Conservation (phyloP, 495 filamentous ascomycete species). For the Trypethelium eluteriae region DNA sequence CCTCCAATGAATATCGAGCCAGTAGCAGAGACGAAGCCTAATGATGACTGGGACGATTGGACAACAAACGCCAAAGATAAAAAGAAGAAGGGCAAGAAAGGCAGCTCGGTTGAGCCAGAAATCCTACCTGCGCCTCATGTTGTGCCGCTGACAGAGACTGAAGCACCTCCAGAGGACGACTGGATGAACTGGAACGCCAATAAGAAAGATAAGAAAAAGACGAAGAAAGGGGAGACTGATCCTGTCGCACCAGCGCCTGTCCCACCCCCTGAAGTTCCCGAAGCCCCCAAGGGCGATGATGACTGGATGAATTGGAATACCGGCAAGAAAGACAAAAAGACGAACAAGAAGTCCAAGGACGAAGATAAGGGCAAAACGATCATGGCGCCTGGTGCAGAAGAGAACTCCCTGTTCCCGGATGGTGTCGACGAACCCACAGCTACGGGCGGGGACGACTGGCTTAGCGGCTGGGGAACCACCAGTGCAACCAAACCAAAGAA, state of each 20-base stretch:
- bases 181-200: slow-evolving; percentile 21
- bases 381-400: slow-evolving; percentile 13
- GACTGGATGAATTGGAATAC: slow-evolving; percentile 22
- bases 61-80: slow-evolving; percentile 16
- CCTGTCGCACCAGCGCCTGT: slow-evolving; percentile 23
- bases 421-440: slow-evolving; percentile 33
- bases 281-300: slow-evolving; percentile 14
- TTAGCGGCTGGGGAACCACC: slow-evolving; percentile 19
- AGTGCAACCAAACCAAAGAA: slow-evolving; percentile 40
- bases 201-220: slow-evolving; percentile 39
- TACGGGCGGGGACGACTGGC: slow-evolving; percentile 29
- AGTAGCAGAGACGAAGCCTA: neutral
- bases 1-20: neutral
- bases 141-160: slow-evolving; percentile 18
- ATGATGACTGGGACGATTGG: neutral
- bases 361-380: slow-evolving; percentile 19
- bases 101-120: slow-evolving; percentile 7
- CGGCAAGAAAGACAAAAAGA: slow-evolving; percentile 30
- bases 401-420: slow-evolving; percentile 27
- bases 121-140: slow-evolving; percentile 17
- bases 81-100: slow-evolving; percentile 32
- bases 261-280: slow-evolving; percentile 21
- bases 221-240: slow-evolving; percentile 27
- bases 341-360: slow-evolving; percentile 25
- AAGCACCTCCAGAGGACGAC: slow-evolving; percentile 17